Conservation (phyloP, 352 stramenopile species). For the Globisporangium paddicum region DNA sequence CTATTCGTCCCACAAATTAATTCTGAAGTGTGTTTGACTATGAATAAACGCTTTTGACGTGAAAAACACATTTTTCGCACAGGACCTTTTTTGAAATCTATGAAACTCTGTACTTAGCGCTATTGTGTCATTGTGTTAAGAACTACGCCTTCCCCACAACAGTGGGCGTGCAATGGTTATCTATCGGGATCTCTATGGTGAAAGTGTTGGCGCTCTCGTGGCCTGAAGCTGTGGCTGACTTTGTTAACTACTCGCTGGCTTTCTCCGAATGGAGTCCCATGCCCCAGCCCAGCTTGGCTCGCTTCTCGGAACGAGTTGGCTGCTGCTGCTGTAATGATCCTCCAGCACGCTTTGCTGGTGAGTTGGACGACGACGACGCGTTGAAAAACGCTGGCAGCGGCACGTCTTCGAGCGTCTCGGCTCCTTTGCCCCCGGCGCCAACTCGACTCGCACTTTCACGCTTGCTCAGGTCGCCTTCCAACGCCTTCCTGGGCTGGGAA, state of each 20-base stretch:
- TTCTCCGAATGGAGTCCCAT: constrained; percentile 52
- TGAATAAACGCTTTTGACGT: too few species aligned
- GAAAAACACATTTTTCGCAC: too few species aligned
- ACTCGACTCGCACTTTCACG: background rate
- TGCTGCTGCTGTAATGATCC: background rate
- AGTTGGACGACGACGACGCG: constrained; percentile 17
- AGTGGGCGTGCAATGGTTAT: too few species aligned
- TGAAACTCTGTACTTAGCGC: too few species aligned
- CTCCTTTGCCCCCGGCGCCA: constrained; percentile 9
- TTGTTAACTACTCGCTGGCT: background rate
- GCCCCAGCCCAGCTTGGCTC: constrained; percentile 71
- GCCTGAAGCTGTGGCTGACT: too few species aligned
- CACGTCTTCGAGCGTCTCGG: constrained; percentile 40
- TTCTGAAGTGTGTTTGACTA: too few species aligned
- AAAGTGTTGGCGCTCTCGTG: background rate
- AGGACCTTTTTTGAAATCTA: too few species aligned
- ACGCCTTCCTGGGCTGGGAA: constrained; percentile 20
- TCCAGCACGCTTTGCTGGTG: background rate
- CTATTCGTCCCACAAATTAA: too few species aligned
- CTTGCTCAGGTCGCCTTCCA: constrained; percentile 12
- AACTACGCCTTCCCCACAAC: too few species aligned
- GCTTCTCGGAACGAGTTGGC: constrained; percentile 23
- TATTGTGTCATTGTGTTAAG: too few species aligned
- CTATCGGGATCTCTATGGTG: constrained; percentile 6
- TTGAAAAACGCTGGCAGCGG: constrained; percentile 45